A percentile compares a stretch with the other conserved stretches of the same genome.
Conservation (phyloP, 345 rosid species). For the Jatropha curcas region DNA sequence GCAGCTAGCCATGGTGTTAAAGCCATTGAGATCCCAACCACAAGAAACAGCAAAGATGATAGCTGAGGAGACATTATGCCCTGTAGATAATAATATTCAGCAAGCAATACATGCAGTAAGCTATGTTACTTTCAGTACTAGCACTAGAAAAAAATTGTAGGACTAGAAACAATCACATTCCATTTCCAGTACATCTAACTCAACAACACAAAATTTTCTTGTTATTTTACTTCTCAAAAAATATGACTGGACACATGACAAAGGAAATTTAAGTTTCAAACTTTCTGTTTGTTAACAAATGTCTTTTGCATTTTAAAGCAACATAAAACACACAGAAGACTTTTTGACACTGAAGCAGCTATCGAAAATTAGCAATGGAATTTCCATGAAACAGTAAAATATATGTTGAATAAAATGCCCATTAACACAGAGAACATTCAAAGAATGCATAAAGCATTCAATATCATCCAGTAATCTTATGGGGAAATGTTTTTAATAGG, state of each 20-base stretch:
- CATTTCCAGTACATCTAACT: slow-evolving; percentile 1
- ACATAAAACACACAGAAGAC: slow-evolving; percentile 6
- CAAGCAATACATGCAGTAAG: slow-evolving; percentile 6
- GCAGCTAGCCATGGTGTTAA: slow-evolving; percentile 98
- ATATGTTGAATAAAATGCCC: slow-evolving; percentile 4
- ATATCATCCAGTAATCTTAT: slow-evolving; percentile 6
- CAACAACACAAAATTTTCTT: slow-evolving; percentile 4
- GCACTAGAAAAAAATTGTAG: background rate
- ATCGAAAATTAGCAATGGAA: background rate
- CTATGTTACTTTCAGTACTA: background rate
- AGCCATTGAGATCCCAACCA: slow-evolving; percentile 98
- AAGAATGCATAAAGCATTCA: slow-evolving; percentile 7
- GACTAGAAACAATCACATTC: background rate
- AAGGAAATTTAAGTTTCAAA: background rate
- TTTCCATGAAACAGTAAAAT: slow-evolving; percentile 4
- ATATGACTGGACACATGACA: background rate
- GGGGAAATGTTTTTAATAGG: slow-evolving; percentile 12
- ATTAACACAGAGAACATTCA: background rate
- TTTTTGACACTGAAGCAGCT: background rate
- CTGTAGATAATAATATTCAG: slow-evolving; percentile 48
- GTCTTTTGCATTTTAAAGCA: slow-evolving; percentile 8
- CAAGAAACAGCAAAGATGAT: slow-evolving; percentile 90
- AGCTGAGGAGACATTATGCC: slow-evolving; percentile 93
- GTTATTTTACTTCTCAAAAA: background rate
- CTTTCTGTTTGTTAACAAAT: background rate